Conservation (phyloP, 176 grass and related monocot species). For the Neostapfia colusana region DNA sequence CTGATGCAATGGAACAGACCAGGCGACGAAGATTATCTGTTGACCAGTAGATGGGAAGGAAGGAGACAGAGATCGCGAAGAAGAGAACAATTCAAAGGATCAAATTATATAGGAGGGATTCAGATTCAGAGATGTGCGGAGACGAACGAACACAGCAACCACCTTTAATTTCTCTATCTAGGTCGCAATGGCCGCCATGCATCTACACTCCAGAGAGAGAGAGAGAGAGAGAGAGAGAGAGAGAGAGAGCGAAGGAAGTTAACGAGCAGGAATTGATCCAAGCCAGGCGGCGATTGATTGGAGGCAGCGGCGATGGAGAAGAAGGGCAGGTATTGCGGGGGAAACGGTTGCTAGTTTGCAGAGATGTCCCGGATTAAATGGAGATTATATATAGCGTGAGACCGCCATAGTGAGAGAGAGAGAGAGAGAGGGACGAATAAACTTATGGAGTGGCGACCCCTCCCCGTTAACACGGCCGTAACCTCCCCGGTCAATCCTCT, state of each 20-base stretch:
- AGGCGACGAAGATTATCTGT: background rate
- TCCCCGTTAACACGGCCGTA: constrained; percentile 33
- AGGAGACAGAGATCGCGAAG: background rate
- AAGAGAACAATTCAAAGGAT: background rate
- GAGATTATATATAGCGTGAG: background rate
- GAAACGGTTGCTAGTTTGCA: constrained; percentile 11
- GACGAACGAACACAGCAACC: background rate
- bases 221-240: no score
- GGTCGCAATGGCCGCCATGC: background rate
- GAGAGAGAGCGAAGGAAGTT: no score
- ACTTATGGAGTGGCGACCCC: constrained; percentile 28
- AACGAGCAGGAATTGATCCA: background rate
- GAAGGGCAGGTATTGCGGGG: constrained; percentile 28
- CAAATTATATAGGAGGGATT: background rate
- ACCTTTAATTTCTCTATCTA: background rate
- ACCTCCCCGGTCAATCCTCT: constrained; percentile 1
- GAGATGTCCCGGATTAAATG: background rate
- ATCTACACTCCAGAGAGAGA: background rate
- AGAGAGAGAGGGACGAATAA: background rate
- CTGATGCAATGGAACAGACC: constrained; percentile 10
- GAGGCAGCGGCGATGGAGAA: background rate
- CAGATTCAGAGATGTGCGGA: background rate
- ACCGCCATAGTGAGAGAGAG: background rate
- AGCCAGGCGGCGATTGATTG: background rate
- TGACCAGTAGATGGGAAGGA: background rate